A percentile compares a stretch with the other conserved stretches of the same genome.
Conservation (phyloP, 2,329 filamentous ascomycete species). For the Capronia americana region DNA sequence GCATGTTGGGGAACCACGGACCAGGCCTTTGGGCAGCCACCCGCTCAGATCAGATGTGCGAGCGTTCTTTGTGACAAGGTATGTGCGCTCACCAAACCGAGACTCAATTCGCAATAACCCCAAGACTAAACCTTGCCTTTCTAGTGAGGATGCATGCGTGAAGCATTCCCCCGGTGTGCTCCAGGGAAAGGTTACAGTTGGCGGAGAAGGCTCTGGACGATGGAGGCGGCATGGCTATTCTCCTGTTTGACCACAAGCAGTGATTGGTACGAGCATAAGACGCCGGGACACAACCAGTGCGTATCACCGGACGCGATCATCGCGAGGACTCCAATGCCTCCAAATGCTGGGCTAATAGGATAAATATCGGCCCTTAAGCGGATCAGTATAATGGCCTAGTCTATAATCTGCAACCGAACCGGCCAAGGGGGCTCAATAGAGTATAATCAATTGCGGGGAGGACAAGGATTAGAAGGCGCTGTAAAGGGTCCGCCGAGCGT, state of each 20-base stretch:
- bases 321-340: not conserved
- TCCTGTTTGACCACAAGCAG: not conserved
- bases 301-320: constrained; percentile 16
- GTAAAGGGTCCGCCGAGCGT: not conserved
- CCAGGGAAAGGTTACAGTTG: constrained; percentile 15
- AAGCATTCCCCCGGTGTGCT: not conserved
- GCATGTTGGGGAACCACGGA: not conserved
- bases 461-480: not conserved
- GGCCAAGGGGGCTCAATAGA: not conserved
- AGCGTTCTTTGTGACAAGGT: not conserved
- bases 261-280: not conserved
- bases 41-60: not conserved
- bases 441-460: constrained; percentile 2
- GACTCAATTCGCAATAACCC: not conserved
- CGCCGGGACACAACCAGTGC: constrained; percentile 3
- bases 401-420: not conserved
- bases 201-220: not conserved
- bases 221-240: not conserved
- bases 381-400: not conserved
- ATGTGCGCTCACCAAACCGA: not conserved
- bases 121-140: not conserved
- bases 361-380: constrained; percentile 23
- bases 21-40: not conserved
- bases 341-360: constrained; percentile 23
- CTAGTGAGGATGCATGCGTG: not conserved